phyloP scores from a whole-genome alignment of 495 filamentous ascomycete genomes.

The Neurospora intermedia region DNA sequence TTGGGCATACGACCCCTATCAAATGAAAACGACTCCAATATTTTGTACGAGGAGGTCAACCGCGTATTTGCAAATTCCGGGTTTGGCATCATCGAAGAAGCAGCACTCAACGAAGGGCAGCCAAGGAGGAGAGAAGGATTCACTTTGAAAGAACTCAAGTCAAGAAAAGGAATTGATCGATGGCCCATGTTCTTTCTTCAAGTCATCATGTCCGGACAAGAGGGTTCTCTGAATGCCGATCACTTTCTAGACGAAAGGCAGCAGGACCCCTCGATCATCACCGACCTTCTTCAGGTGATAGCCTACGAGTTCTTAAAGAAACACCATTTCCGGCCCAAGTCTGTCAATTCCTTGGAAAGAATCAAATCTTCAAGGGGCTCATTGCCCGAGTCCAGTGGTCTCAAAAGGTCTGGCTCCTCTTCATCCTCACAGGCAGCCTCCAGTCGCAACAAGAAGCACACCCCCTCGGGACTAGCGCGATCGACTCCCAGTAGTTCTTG shows the following conservation, averaged over 20 bases:
- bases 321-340: slow-evolving; percentile 49
- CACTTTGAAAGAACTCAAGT: slow-evolving; percentile 46
- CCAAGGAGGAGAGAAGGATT: slow-evolving; percentile 31
- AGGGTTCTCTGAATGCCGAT: slow-evolving; percentile 9
- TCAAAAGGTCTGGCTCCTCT: background rate
- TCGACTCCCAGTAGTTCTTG: background rate
- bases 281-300: slow-evolving; percentile 53
- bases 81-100: slow-evolving; percentile 57
- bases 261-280: slow-evolving; percentile 31
- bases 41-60: slow-evolving; percentile 74
- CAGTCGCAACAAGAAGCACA: background rate
- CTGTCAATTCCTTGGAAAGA: slow-evolving; percentile 12
- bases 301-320: slow-evolving; percentile 57
- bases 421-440: background rate
- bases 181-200: slow-evolving; percentile 89
- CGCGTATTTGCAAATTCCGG: slow-evolving; percentile 62
- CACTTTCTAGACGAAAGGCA: slow-evolving; percentile 28
- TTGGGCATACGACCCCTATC: slow-evolving; percentile 54
- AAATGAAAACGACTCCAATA: slow-evolving; percentile 43
- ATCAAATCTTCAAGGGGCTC: slow-evolving; percentile 5
- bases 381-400: background rate
- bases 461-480: background rate
- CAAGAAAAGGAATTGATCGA: slow-evolving; percentile 58
- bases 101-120: slow-evolving; percentile 10
- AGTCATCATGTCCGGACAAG: slow-evolving; percentile 36